Evolutionary conservation across 2,329 filamentous ascomycete species (phyloP), one percentile per base, ranked within the genome.

Genomic region (Sporothrix schenckii): DNA sequence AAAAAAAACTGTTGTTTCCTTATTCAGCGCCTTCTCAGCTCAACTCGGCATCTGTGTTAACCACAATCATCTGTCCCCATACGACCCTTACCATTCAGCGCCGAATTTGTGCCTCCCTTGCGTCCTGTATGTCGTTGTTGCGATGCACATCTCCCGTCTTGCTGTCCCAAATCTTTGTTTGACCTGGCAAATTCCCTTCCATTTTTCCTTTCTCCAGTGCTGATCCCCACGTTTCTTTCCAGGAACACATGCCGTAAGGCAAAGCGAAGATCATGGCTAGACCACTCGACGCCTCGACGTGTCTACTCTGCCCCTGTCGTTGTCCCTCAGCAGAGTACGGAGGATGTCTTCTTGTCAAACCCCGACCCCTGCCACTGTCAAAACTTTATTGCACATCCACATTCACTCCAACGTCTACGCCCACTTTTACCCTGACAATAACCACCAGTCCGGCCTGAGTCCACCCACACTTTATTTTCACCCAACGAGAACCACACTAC

Each of bases 381-480:
- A 63, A 34, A 34, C 34, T 34, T 34, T 13, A 34, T 16, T 27
- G 5, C 27, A 53, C 52, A 30, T 24, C 52, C 21, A 56, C 27
- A 30, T 14, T 34, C 56, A 39, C 44, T n/a, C 34, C 34, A 34
- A 61, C 34, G 44, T 61, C 34, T 34, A 63, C 41, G 27, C 19
- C 60, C 58, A 44, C 39, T 34, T 34, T 34, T 34, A 34, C 34
- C 34, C 34, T 34, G 34, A 34, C 34, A 34, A 34, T 34, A 34
- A 34, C 6, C 34, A 34, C 34, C 34, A 34, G 41, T 60, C 24
- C 56, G 7, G 39, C 27, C 27, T 19, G 54, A 61, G 41, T 49
- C 60, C 41, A 49, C 60, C 11, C 60, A 63, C 60, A 63, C 60
- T 24, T 63, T 63, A 63, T 49, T 63, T 44, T 63, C 34, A 34